Base-by-base conservation (phyloP, 1,284 basidiomycete species). In the Hemileia vastatrix region DNA sequence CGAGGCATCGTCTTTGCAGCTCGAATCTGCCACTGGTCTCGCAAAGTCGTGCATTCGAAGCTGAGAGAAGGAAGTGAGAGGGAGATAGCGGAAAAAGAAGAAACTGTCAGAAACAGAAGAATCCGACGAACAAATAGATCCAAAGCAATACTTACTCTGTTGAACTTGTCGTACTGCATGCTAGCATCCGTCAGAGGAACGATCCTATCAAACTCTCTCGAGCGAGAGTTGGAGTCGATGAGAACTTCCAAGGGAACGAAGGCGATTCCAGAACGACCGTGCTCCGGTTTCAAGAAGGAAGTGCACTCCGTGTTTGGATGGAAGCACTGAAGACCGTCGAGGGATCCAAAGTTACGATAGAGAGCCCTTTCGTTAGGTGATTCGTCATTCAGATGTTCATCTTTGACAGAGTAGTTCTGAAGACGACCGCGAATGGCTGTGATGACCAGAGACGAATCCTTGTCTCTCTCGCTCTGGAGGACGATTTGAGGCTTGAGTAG, bases 141-240 rank as follows among this genome's bases (percentile, higher is more conserved):
- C 27, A 27, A 27, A 27, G 27, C 27, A 27, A 57, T 21, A 31
- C 67, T 66, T 45, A n/a, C n/a, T n/a, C n/a, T n/a, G n/a, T 97
- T 97, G 80, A 96, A 95, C 75, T 90, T 91, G 80, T 97, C 93
- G 73, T 93, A 90, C 58, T 86, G 85, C 67, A 95, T 82, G 1
- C 81, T 84, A 2, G 89, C 89, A 67, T 90, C 85, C 0, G 92
- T 90, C 74, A 90, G 87, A 5, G 89, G 87, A 1, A 96, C 86
- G 50, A 97, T 82, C 1, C 91, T 86, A 70, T 93, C 89, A 73
- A 92, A 93, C 58, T 85, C 84, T 54, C 80, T 80, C 65, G 84
- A 86, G 76, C 91, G 87, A 73, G 87, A 88, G 49, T 85, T 82
- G 54, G 85, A 80, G 75, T 94, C 90, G 65, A 93, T 83, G 57